These are phyloP conservation scores for Echium plantagineum DNA, from an alignment of 257 asterid species.

Conservation along the genomic window DNA sequence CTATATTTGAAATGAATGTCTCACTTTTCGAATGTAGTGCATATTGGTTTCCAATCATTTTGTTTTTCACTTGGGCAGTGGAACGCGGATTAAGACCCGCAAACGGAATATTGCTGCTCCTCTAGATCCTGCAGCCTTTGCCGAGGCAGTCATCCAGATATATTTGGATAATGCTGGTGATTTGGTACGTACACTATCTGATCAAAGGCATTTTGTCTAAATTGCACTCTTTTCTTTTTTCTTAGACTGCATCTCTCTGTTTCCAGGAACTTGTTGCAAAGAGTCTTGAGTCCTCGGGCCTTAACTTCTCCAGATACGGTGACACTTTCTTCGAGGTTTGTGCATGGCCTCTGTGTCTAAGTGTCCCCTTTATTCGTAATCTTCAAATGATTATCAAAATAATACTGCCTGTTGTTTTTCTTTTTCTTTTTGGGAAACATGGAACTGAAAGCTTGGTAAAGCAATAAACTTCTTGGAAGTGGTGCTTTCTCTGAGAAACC, in stretches of 20 bases:
- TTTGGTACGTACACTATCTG: constrained; percentile 67
- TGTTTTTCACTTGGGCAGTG: constrained; percentile 35
- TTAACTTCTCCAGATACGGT: constrained; percentile 86
- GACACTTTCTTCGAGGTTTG: constrained; percentile 89
- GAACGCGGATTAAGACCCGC: constrained; percentile 99
- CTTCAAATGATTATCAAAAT: not conserved
- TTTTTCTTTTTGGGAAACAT: not conserved
- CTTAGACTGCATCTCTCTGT: not conserved
- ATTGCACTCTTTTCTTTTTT: not conserved
- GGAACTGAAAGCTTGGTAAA: too few relatives aligned
- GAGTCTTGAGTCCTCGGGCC: constrained; percentile 75
- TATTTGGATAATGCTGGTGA: constrained; percentile 99
- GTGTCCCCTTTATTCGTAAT: not conserved
- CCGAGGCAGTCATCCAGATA: constrained; percentile 99
- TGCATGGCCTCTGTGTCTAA: not conserved
- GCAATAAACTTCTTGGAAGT: too few relatives aligned
- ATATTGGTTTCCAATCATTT: too few relatives aligned
- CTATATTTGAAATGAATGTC: too few relatives aligned
- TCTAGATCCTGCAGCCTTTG: constrained; percentile 98
- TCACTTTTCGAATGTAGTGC: too few relatives aligned
- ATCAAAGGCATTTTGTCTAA: too few relatives aligned
- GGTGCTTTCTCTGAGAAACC: too few relatives aligned
- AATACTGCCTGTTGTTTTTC: too few relatives aligned
- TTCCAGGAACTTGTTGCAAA: constrained; percentile 86
- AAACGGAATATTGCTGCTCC: constrained; percentile 99